Conservation (phyloP, 2,329 filamentous ascomycete genomes). For the Calonectria pseudoreteaudii region DNA sequence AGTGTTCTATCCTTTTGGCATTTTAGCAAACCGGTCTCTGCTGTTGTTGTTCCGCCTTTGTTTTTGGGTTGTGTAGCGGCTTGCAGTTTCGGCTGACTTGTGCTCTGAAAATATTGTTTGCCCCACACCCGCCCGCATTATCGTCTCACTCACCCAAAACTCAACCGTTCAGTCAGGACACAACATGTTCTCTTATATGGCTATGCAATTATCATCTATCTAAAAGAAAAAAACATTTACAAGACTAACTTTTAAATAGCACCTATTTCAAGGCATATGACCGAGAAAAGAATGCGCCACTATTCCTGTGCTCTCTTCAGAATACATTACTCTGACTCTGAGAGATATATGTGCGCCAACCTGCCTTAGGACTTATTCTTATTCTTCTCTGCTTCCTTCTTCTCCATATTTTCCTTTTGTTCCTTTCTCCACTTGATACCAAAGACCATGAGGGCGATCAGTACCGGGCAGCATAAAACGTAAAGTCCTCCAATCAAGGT, state of each 20-base stretch:
- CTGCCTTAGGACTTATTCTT: background rate
- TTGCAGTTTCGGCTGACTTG: background rate
- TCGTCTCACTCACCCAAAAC: background rate
- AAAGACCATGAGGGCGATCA: slow-evolving; percentile 55
- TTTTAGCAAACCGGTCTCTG: background rate
- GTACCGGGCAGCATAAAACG: slow-evolving; percentile 51
- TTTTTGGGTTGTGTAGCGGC: background rate
- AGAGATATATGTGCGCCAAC: background rate
- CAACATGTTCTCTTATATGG: background rate
- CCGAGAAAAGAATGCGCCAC: background rate
- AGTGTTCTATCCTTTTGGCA: background rate
- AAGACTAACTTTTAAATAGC: background rate
- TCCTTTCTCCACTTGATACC: slow-evolving; percentile 58
- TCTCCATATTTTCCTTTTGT: slow-evolving; percentile 42
- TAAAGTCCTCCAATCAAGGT: slow-evolving; percentile 59
- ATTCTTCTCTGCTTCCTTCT: slow-evolving; percentile 31
- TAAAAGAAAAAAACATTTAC: background rate
- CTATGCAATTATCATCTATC: background rate
- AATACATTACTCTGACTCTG: background rate
- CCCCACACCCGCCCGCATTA: background rate
- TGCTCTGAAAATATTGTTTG: slow-evolving; percentile 1
- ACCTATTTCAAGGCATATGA: background rate
- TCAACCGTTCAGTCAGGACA: background rate
- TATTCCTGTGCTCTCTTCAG: background rate
- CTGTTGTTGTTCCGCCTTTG: background rate